A percentile compares a stretch with the other conserved stretches of the same genome.
phyloP scores from a whole-genome alignment of 257 asterid genomes.

The Vinca minor region DNA sequence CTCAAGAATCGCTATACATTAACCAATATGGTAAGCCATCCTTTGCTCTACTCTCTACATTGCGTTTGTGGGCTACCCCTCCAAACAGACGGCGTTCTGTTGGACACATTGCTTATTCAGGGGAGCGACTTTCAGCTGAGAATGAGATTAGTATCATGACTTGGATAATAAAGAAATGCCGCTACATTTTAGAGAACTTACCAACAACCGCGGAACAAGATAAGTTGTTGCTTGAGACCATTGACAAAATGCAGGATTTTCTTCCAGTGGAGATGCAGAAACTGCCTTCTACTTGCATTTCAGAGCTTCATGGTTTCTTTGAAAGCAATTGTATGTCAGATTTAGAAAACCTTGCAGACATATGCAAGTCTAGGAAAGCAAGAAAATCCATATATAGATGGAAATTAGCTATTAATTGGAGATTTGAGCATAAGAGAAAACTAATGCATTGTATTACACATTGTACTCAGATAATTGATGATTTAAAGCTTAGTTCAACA shows the following conservation, averaged over 20 bases:
- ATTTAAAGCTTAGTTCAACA: not conserved
- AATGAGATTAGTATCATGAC: constrained; percentile 49
- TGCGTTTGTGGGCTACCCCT: constrained; percentile 82
- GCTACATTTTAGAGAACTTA: constrained; percentile 28
- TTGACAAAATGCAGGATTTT: constrained; percentile 29
- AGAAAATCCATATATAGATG: constrained; percentile 38
- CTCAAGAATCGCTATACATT: constrained; percentile 58
- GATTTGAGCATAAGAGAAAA: constrained; percentile 48
- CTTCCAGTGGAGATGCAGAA: constrained; percentile 15
- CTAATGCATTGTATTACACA: constrained; percentile 38
- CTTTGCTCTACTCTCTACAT: constrained; percentile 53
- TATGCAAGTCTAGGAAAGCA: constrained; percentile 16
- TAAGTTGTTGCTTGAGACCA: constrained; percentile 28
- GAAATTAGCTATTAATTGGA: constrained; percentile 64
- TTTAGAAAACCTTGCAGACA: constrained; percentile 6
- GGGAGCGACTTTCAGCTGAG: constrained; percentile 42
- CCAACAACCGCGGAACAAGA: constrained; percentile 55
- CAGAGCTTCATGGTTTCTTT: constrained; percentile 38
- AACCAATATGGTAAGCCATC: constrained; percentile 67
- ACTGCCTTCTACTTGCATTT: constrained; percentile 9
- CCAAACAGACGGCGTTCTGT: constrained; percentile 39
- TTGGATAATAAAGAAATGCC: constrained; percentile 43
- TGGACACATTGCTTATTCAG: constrained; percentile 52
- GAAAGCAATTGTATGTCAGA: constrained; percentile 17
- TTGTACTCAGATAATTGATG: constrained; percentile 26